These are phyloP conservation scores for Trichoderma sp. DNA, from an alignment of 2,329 filamentous ascomycete genomes.

Conservation along the genomic window DNA sequence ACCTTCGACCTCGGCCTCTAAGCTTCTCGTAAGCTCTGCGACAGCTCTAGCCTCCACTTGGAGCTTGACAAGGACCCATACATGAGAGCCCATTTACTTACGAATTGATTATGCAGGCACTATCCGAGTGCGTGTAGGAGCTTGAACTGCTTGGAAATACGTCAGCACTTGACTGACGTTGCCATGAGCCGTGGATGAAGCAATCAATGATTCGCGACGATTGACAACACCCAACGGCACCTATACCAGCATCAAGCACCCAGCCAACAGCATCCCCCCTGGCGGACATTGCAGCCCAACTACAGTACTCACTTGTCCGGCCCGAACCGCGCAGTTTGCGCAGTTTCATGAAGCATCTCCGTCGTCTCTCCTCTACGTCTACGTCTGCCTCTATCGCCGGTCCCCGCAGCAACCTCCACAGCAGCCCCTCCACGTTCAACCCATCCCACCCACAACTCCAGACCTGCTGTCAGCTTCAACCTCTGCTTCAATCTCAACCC, in stretches of 20 bases:
- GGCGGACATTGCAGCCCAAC: neutral
- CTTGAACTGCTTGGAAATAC: neutral
- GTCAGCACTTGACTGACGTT: neutral
- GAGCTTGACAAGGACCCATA: neutral
- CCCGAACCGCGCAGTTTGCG: neutral
- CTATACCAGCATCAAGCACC: neutral
- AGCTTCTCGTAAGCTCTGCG: neutral
- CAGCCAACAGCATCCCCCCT: neutral
- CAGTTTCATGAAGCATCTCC: neutral
- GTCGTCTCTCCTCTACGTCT: neutral
- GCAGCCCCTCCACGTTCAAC: neutral
- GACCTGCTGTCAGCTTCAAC: neutral
- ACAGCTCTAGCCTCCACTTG: neutral
- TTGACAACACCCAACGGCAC: neutral
- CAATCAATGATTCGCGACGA: neutral
- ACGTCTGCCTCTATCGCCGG: neutral
- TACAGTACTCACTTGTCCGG: neutral
- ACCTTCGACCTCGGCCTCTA: neutral
- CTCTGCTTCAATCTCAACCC: neutral
- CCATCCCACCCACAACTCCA: neutral
- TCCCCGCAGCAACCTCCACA: constrained; percentile 7
- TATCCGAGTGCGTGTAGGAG: neutral
- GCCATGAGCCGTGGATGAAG: neutral
- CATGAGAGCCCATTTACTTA: neutral
- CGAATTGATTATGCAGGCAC: neutral